Base-by-base conservation (phyloP, 1,284 basidiomycete genomes). In the Schizophyllum amplum region DNA sequence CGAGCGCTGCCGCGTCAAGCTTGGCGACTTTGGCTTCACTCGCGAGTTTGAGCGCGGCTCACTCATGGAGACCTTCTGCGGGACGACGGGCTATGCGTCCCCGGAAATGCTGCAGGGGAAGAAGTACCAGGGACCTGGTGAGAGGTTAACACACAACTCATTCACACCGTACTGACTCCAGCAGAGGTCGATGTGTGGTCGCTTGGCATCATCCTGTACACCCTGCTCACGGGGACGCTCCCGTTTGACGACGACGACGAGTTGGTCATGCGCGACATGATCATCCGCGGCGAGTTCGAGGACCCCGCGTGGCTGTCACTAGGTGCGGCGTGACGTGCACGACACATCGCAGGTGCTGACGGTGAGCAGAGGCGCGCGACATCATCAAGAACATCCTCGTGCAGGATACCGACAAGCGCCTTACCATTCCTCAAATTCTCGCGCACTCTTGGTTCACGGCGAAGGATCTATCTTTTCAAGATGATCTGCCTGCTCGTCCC, bases 201-300 rank as follows among this genome's bases (percentile, higher is more conserved):
- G 0, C 77, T 98, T 27, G 96, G 96, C 3, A 83, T 99, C 60
- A 98, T 99, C 56, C 77, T 99, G 7, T 98, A 96, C 69, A 90
- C 87, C n/a, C 81, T 98, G 15, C 77, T 98, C 42, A 95, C 92
- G 0, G 96, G 96, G 1, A 92, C 90, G 4, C 74, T 98, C n/a
- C 96, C 96, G 0, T 98, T 98, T 65, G 96, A 98, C 65, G 93
- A 98, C 65, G 97, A 99, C 60, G 89, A 98, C 67, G 97, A 99
- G 72, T 73, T 78, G 33, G 68, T 90, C 27, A 98, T 98, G 94
- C 89, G 89, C 64, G 76, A 81, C 53, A 89, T 92, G 69, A 93
- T 99, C 61, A 83, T 94, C 56, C 77, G 84, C 60, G 92, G 90
- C n/a, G 83, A 90, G 51, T 98, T 89, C 67, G 92, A 96, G 60